Conservation (phyloP, 305 asterid genomes). For the Fraxinus paxiana region DNA sequence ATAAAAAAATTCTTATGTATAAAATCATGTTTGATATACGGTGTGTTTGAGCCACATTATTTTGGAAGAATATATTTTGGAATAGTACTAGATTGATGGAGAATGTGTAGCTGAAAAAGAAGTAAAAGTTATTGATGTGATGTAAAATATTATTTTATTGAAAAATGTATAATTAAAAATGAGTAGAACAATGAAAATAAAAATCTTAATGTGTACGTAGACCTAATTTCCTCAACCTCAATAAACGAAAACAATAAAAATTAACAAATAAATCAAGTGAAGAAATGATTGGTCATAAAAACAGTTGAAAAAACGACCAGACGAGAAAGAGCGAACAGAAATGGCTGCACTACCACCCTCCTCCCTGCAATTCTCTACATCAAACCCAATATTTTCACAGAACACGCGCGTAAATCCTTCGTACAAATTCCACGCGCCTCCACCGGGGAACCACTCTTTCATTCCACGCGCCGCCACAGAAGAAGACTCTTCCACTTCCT, state of each 20-base stretch:
- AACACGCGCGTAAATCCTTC: conserved; percentile 24
- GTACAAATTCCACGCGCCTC: conserved; percentile 37
- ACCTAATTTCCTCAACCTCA: conserved; percentile 25
- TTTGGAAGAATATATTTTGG: too few species aligned
- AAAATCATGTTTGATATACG: background rate
- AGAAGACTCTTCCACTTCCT: conserved; percentile 40
- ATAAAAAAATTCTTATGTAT: background rate
- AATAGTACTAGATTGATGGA: too few species aligned
- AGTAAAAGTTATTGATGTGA: too few species aligned
- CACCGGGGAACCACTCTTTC: conserved; percentile 10
- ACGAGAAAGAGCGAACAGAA: conserved; percentile 14
- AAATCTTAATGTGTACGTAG: too few species aligned
- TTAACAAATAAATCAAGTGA: background rate
- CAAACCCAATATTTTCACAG: conserved; percentile 37
- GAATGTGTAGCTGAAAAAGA: too few species aligned
- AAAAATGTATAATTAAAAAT: too few species aligned
- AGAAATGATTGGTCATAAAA: conserved; percentile 19
- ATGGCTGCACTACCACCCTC: conserved; percentile 69
- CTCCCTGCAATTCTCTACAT: conserved; percentile 49
- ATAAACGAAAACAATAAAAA: background rate
- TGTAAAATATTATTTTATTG: too few species aligned
- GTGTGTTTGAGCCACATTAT: too few species aligned
- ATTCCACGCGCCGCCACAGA: conserved; percentile 51
- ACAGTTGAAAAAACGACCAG: background rate
- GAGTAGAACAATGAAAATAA: too few species aligned